These are phyloP conservation scores for Kwoniella heveanensis DNA, from an alignment of 768 basidiomycete species.

Conservation along the genomic window DNA sequence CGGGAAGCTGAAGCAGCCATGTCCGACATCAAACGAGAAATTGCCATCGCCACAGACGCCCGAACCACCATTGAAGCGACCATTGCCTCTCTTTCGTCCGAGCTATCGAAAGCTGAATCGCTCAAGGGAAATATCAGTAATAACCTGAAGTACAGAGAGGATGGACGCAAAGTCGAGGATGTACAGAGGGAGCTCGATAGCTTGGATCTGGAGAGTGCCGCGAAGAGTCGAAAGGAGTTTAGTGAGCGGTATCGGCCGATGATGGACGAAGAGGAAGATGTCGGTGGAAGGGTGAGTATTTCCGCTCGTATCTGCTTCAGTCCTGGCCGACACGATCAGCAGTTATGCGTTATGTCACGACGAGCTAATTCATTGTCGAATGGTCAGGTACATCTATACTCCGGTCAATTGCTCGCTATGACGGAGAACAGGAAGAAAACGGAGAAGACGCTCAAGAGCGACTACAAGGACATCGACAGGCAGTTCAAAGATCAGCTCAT, in stretches of 20 bases:
- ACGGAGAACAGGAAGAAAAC: constrained; percentile 67
- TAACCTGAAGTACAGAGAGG: constrained; percentile 75
- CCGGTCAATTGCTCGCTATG: constrained; percentile 77
- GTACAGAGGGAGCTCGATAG: constrained; percentile 72
- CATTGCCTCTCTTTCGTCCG: constrained; percentile 69
- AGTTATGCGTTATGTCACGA: too few species aligned
- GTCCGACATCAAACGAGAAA: constrained; percentile 60
- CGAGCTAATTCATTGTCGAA: neutral
- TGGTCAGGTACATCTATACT: constrained; percentile 69
- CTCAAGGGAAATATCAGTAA: constrained; percentile 60
- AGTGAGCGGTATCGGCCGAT: constrained; percentile 74
- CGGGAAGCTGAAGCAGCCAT: constrained; percentile 65
- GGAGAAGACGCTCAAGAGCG: constrained; percentile 69
- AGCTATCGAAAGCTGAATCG: constrained; percentile 59
- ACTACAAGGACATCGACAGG: constrained; percentile 83
- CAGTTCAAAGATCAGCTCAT: constrained; percentile 87
- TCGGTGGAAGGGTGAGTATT: constrained; percentile 22
- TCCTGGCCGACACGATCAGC: too few species aligned
- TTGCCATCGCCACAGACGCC: constrained; percentile 58
- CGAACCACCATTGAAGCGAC: constrained; percentile 51
- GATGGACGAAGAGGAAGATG: constrained; percentile 42
- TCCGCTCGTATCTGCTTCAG: too few species aligned
- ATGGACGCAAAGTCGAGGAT: constrained; percentile 67
- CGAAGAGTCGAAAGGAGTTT: constrained; percentile 79
- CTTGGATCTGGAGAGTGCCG: constrained; percentile 81